Conservation (phyloP, 2,329 filamentous ascomycete species). For the Lachnellula suecica region DNA sequence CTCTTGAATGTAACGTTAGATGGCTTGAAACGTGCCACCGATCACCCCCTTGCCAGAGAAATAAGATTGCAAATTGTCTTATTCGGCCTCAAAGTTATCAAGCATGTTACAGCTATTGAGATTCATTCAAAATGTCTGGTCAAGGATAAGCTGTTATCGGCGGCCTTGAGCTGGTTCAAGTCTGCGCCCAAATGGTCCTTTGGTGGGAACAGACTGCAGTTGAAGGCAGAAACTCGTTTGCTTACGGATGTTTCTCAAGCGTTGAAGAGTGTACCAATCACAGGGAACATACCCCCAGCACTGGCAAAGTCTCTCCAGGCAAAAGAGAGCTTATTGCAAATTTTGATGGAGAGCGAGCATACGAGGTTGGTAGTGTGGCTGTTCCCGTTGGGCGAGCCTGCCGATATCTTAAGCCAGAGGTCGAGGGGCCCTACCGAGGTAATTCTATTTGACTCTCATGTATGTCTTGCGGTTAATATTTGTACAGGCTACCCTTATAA, state of each 20-base stretch:
- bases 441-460: slow-evolving; percentile 29
- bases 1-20: slow-evolving; percentile 78
- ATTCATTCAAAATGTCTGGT: slow-evolving; percentile 71
- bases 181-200: slow-evolving; percentile 88
- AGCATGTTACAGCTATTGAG: slow-evolving; percentile 67
- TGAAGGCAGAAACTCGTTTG: slow-evolving; percentile 87
- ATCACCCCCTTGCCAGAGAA: slow-evolving; percentile 87
- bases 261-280: slow-evolving; percentile 62
- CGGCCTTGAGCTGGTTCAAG: slow-evolving; percentile 85
- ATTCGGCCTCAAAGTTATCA: slow-evolving; percentile 77
- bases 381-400: slow-evolving; percentile 69
- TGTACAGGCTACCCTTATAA: slow-evolving; percentile 39
- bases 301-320: slow-evolving; percentile 63
- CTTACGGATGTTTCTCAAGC: slow-evolving; percentile 71
- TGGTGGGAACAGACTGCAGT: slow-evolving; percentile 87
- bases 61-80: slow-evolving; percentile 87
- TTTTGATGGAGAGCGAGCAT: slow-evolving; percentile 83
- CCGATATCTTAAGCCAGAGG: slow-evolving; percentile 35
- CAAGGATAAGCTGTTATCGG: slow-evolving; percentile 86
- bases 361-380: slow-evolving; percentile 86
- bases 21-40: slow-evolving; percentile 66
- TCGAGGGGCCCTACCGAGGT: slow-evolving; percentile 43
- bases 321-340: slow-evolving; percentile 80
- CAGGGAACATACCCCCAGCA: slow-evolving; percentile 44
- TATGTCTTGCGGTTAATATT: slow-evolving; percentile 34